These are phyloP conservation scores for Colletotrichum australisinense DNA, from an alignment of 2,329 filamentous ascomycete genomes.

Conservation along the genomic window DNA sequence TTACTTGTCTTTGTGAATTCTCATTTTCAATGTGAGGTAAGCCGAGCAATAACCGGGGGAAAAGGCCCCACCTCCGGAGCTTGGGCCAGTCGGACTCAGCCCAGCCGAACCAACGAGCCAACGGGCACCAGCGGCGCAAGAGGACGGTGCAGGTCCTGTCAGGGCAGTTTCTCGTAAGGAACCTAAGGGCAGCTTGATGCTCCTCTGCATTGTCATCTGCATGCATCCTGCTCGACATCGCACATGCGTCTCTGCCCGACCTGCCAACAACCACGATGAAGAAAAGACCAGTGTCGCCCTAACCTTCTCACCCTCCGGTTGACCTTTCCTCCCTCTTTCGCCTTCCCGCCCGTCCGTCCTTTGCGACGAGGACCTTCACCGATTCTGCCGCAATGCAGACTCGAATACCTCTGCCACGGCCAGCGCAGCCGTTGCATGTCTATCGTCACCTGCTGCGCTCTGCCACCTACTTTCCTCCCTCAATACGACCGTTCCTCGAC, in stretches of 20 bases:
- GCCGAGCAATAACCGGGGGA: no score
- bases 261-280: background rate
- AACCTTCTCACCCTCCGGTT: background rate
- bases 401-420: constrained; percentile 46
- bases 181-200: background rate
- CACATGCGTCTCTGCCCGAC: constrained; percentile 27
- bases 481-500: constrained; percentile 58
- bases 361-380: background rate
- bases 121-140: background rate
- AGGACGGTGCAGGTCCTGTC: background rate
- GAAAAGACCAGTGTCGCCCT: background rate
- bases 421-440: constrained; percentile 53
- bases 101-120: background rate
- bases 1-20: no score
- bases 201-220: constrained; percentile 20
- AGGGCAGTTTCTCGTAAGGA: background rate
- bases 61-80: background rate
- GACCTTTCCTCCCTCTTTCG: background rate
- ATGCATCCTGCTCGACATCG: constrained; percentile 32
- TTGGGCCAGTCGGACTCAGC: constrained; percentile 11
- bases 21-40: no score
- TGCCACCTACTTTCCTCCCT: constrained; percentile 67
- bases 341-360: background rate
- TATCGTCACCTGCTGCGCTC: constrained; percentile 72
- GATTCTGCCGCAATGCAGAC: constrained; percentile 29